phyloP scores from a whole-genome alignment of 169 alveolate genomes.

The Toxoplasma gondii region DNA sequence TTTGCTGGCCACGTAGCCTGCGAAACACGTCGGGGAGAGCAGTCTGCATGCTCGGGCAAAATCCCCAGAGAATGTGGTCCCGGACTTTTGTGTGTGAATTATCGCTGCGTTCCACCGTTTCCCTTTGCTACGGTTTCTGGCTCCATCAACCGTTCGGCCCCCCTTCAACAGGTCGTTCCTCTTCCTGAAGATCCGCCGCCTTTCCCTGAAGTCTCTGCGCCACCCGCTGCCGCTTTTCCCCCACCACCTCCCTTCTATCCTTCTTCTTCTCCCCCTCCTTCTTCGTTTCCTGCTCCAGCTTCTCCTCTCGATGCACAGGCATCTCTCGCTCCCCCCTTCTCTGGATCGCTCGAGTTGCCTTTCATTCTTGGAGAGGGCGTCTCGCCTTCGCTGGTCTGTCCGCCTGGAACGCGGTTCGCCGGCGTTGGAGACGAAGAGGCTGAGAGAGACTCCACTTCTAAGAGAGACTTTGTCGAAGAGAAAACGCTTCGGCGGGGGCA shows the following conservation, averaged over 20 bases:
- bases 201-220: background rate
- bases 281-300: background rate
- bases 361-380: background rate
- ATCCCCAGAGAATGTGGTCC: background rate
- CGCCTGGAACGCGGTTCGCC: background rate
- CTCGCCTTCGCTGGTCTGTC: background rate
- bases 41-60: background rate
- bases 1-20: background rate
- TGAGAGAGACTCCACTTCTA: background rate
- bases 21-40: background rate
- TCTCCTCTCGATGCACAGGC: background rate
- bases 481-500: background rate
- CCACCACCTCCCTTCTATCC: background rate
- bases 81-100: slow-evolving; percentile 7
- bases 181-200: background rate
- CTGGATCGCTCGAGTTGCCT: background rate
- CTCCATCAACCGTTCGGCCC: background rate
- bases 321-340: background rate
- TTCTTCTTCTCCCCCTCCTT: background rate
- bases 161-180: background rate
- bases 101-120: background rate
- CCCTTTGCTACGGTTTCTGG: background rate
- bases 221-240: too few relatives aligned
- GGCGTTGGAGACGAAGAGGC: background rate
- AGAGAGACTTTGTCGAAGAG: background rate